Evolutionary conservation across 108 stramenopile genomes (phyloP).

Genomic region (Bacterosira constricta): DNA sequence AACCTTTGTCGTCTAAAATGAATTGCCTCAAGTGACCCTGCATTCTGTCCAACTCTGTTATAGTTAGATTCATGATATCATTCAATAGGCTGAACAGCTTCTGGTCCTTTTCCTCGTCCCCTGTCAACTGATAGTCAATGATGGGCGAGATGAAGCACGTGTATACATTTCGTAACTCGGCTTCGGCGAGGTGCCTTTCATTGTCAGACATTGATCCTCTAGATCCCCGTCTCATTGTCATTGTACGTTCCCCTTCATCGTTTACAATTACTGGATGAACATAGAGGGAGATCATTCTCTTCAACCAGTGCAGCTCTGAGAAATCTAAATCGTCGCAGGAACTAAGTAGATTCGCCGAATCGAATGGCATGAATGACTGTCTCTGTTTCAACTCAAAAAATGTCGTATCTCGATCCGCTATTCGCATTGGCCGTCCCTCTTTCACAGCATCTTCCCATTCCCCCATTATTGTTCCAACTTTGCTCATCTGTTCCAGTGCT

Average conservation of each 20-base stretch:
- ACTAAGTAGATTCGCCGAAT: conserved; percentile 14
- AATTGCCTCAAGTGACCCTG: conserved; percentile 74
- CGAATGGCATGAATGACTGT: conserved; percentile 7
- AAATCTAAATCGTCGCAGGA: conserved; percentile 41
- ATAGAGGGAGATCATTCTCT: conserved; percentile 61
- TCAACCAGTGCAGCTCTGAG: conserved; percentile 39
- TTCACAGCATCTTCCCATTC: conserved; percentile 3
- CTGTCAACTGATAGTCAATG: conserved; percentile 42
- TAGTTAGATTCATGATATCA: conserved; percentile 63
- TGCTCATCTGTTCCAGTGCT: conserved; percentile 8
- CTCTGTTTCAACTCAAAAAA: conserved; percentile 18
- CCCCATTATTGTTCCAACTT: not conserved
- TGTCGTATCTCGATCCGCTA: conserved; percentile 2
- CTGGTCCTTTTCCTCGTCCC: conserved; percentile 43
- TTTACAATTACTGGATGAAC: conserved; percentile 74
- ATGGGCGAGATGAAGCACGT: conserved; percentile 59
- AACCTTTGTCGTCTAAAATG: conserved; percentile 78
- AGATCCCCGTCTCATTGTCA: conserved; percentile 12
- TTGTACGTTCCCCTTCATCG: conserved; percentile 54
- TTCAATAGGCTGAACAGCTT: conserved; percentile 49
- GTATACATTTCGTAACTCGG: conserved; percentile 67
- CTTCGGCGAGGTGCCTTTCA: conserved; percentile 55
- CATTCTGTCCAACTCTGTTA: conserved; percentile 49
- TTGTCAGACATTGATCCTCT: too few species aligned
- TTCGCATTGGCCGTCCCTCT: conserved; percentile 5